Conservation (phyloP, 169 alveolate species). For the Plasmodium coatneyi region DNA sequence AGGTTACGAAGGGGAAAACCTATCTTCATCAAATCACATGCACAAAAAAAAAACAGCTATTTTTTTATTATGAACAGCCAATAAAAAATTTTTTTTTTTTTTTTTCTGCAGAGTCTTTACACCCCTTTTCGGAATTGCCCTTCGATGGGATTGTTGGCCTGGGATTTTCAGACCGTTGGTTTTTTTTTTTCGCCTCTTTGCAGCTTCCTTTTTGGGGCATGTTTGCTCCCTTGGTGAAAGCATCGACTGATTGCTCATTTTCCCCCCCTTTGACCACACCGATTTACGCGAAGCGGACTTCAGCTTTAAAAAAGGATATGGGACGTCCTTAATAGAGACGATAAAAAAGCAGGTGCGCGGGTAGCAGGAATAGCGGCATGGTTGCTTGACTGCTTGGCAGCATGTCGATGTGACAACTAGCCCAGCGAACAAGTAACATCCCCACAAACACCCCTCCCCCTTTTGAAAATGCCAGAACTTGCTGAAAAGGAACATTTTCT, state of each 20-base stretch:
- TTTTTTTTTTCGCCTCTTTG: background rate
- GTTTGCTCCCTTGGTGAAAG: background rate
- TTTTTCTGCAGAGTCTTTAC: constrained; percentile 82
- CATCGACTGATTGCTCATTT: background rate
- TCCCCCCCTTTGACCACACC: background rate
- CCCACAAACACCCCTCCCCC: background rate
- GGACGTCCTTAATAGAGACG: constrained; percentile 83
- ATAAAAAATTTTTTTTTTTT: background rate
- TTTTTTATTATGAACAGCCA: background rate
- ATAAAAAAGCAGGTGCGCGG: constrained; percentile 78
- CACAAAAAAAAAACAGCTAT: background rate
- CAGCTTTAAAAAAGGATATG: constrained; percentile 37
- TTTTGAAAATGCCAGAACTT: constrained; percentile 64
- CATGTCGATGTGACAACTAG: background rate
- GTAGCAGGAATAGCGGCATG: background rate
- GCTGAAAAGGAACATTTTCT: constrained; percentile 88
- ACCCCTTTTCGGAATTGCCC: constrained; percentile 92
- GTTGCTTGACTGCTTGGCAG: background rate
- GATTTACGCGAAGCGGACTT: constrained; percentile 32
- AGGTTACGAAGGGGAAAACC: constrained; percentile 61
- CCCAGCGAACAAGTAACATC: background rate
- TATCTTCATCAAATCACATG: background rate
- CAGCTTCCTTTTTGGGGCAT: background rate
- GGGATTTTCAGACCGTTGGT: constrained; percentile 90
- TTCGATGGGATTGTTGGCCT: constrained; percentile 95